phyloP scores from a whole-genome alignment of 2,329 filamentous ascomycete genomes.

The Colletotrichum chlorophyti region DNA sequence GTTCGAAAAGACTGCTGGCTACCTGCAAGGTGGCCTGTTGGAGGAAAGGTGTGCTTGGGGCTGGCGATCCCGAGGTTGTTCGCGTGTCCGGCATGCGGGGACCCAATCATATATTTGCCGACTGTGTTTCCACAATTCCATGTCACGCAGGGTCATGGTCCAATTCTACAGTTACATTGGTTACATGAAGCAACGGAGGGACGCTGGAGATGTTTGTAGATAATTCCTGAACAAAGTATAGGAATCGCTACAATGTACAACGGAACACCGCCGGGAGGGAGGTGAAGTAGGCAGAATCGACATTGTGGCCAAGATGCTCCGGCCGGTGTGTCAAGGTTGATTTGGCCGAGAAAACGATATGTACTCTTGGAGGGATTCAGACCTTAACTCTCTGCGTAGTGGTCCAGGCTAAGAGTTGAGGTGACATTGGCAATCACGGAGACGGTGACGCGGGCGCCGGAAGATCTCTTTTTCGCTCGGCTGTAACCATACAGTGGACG shows the following conservation, averaged over 20 bases:
- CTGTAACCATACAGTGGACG: slow-evolving; percentile 5
- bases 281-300: no score
- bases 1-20: slow-evolving; percentile 20
- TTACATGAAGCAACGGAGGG: no score
- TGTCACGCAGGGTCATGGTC: no score
- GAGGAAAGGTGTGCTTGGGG: neutral
- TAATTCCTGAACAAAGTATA: no score
- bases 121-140: slow-evolving; percentile 7
- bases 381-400: no score
- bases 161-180: no score
- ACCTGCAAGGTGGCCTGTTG: slow-evolving; percentile 1
- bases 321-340: no score
- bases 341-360: slow-evolving; percentile 11
- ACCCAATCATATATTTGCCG: slow-evolving; percentile 24
- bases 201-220: no score
- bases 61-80: slow-evolving; percentile 11
- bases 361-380: no score
- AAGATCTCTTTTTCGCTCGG: slow-evolving; percentile 13
- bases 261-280: no score
- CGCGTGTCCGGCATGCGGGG: slow-evolving; percentile 2
- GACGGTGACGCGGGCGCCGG: slow-evolving; percentile 8
- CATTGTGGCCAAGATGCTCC: no score
- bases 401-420: slow-evolving; percentile 13
- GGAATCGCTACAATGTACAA: no score
- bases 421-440: slow-evolving; percentile 15